A percentile compares a stretch with the other conserved stretches of the same genome.
These are phyloP conservation scores for Juglanconis juglandina DNA, from an alignment of 2,329 filamentous ascomycete species.

Conservation along the genomic window DNA sequence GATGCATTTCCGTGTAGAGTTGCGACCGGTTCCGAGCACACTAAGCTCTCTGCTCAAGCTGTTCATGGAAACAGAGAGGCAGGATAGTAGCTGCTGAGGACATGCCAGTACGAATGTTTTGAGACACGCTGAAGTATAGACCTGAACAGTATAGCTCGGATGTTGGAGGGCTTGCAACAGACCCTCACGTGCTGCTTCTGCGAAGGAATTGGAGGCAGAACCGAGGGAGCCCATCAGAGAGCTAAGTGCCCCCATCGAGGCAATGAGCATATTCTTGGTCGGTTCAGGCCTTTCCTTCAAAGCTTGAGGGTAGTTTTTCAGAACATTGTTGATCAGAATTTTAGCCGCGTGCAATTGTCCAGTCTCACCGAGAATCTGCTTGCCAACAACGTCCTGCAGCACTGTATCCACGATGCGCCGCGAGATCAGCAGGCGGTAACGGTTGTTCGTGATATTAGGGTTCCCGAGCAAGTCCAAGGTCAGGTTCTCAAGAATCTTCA, in stretches of 20 bases:
- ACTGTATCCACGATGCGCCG: constrained; percentile 81
- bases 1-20: constrained; percentile 78
- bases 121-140: constrained; percentile 81
- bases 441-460: constrained; percentile 72
- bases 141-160: constrained; percentile 92
- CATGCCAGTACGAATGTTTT: constrained; percentile 86
- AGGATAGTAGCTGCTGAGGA: constrained; percentile 85
- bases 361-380: constrained; percentile 80
- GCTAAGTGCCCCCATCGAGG: constrained; percentile 73
- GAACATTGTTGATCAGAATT: constrained; percentile 76
- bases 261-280: constrained; percentile 78
- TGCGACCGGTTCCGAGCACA: constrained; percentile 69
- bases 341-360: constrained; percentile 81
- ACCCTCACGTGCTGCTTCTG: constrained; percentile 80
- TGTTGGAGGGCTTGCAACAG: constrained; percentile 88
- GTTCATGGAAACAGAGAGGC: constrained; percentile 94
- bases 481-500: constrained; percentile 75
- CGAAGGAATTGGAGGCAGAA: constrained; percentile 74
- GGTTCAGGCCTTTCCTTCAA: constrained; percentile 85
- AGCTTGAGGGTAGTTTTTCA: constrained; percentile 92
- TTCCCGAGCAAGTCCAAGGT: constrained; percentile 77
- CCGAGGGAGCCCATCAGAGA: constrained; percentile 77
- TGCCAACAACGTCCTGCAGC: constrained; percentile 78
- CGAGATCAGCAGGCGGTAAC: constrained; percentile 81
- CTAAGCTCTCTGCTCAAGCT: constrained; percentile 84